Base-by-base conservation (phyloP, 176 grass and related monocot genomes). In the Cenchrus americanus region DNA sequence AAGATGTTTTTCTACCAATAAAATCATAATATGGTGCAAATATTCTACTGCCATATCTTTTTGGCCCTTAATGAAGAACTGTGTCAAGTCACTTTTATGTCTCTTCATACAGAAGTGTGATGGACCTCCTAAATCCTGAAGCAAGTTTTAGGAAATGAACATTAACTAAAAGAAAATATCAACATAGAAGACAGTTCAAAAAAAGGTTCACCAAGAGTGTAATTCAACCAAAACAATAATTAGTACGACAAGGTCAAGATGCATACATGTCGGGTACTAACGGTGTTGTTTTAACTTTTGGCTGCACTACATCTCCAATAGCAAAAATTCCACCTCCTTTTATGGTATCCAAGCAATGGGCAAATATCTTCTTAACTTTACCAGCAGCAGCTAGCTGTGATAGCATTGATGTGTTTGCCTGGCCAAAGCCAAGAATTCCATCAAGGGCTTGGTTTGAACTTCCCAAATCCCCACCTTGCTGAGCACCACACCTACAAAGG, bases 351-450 rank as follows among this genome's bases (percentile, higher is more conserved):
- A 98, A 87, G 83, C 96, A 98, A 83, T 98, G 96, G 53, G 96
- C 61, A 90, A 98, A 98, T 76, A 98, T 84, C 89, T 98, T 98
- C 85, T 82, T 98, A 73, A 94, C 89, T 92, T 98, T 89, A 75
- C 93, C 91, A 37, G 93, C 66, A 76, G 91, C 62, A 87, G 96
- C 93, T 69, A 98, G 66, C 37, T 98, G 96, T 40, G 96, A 94
- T 43, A 98, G 59, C 82, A 98, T 91, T 69, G 96, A 98, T 22
- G 96, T 85, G 85, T 95, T 98, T 87, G 96, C 88, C 83, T 98
- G 89, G 21, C 96, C 96, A 79, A 98, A 98, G 89, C 96, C 96
- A 24, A 98, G 78, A 93, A 98, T 98, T 75, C 96, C 96, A 75
- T 98, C 96, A 78, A 98, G 91, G 14, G 96, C 96, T 90, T 93